These are phyloP conservation scores for Anthracocystis walkeri DNA, from an alignment of 1,284 basidiomycete genomes.

Conservation along the genomic window DNA sequence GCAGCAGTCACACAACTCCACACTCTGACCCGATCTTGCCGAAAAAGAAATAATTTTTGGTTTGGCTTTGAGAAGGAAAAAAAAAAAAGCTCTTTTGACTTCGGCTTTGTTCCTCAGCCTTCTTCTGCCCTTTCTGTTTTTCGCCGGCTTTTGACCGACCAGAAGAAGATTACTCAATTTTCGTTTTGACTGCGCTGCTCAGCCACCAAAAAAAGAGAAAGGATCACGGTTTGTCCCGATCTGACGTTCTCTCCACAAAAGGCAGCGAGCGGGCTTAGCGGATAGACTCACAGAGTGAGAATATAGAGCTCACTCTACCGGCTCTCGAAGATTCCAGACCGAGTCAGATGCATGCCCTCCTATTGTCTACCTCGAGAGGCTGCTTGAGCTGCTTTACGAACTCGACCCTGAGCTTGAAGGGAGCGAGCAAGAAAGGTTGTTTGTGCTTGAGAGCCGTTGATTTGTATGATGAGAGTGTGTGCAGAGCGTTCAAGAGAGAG, in stretches of 20 bases:
- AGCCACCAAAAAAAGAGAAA: neutral
- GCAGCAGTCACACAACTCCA: neutral
- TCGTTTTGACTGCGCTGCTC: conserved; percentile 1
- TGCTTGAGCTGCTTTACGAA: neutral
- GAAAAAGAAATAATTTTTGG: too few relatives aligned
- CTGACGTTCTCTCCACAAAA: neutral
- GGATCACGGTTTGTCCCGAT: conserved; percentile 45
- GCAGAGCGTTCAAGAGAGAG: neutral
- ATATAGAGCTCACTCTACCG: neutral
- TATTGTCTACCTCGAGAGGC: too few relatives aligned
- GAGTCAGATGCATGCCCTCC: neutral
- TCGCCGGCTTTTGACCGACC: conserved; percentile 23
- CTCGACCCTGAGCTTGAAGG: neutral
- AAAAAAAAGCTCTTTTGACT: neutral
- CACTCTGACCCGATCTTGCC: neutral
- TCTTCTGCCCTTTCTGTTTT: conserved; percentile 23
- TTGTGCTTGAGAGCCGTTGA: neutral
- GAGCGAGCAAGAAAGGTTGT: neutral
- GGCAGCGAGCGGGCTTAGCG: conserved; percentile 21
- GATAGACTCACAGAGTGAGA: conserved; percentile 6
- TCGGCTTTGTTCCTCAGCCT: conserved; percentile 28
- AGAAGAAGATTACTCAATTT: conserved; percentile 16
- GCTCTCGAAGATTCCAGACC: conserved; percentile 42
- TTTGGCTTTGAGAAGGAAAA: too few relatives aligned
- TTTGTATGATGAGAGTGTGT: neutral